Percentiles rank a stretch among this genome's conserved stretches.
These are phyloP conservation scores for Corymbia calophylla DNA, from an alignment of 441 rosid species.

Conservation along the genomic window DNA sequence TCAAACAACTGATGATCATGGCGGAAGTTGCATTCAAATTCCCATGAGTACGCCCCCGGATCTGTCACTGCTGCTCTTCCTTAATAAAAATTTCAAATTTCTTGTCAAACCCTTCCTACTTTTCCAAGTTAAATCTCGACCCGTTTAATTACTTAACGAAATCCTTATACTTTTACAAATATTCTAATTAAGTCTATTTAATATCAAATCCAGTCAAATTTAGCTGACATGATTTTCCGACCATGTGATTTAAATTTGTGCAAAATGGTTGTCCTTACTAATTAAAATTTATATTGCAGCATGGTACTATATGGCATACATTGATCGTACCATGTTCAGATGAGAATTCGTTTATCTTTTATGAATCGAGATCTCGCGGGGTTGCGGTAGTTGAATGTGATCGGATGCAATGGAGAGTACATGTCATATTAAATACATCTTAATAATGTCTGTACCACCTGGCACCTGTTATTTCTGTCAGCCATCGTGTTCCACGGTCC, in stretches of 20 bases:
- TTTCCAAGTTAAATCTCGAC: neutral
- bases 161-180: neutral
- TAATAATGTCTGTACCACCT: neutral
- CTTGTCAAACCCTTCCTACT: neutral
- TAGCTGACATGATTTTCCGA: rapidly evolving
- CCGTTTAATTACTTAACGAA: neutral
- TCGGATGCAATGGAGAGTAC: neutral
- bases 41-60: neutral
- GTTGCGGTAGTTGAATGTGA: neutral
- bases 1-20: neutral
- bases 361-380: rapidly evolving
- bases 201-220: neutral
- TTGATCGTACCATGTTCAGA: neutral
- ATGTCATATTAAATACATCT: neutral
- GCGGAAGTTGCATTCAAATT: neutral
- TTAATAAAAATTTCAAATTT: neutral
- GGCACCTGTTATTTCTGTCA: neutral
- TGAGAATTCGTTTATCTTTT: neutral
- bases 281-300: too few species aligned
- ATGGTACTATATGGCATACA: too few species aligned
- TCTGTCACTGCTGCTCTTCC: neutral
- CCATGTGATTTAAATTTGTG: rapidly evolving
- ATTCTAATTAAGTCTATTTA: neutral
- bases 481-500: neutral
- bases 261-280: rapidly evolving